Base-by-base conservation (phyloP, 129 eudicot genomes). In the Lonicera japonica region DNA sequence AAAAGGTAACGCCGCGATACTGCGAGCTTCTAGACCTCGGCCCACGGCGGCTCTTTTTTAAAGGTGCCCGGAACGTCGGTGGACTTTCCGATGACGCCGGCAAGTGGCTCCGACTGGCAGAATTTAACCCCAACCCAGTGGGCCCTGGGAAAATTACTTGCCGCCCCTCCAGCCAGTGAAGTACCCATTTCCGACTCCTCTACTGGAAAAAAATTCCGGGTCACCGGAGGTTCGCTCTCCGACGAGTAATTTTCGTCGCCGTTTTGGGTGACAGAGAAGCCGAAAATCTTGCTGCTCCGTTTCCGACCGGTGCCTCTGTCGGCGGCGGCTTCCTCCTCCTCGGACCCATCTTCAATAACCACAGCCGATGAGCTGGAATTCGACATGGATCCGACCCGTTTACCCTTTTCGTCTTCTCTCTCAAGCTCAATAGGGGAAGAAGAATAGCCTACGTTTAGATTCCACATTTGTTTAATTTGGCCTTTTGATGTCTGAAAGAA, bases 11-110 rank as follows among this genome's bases (percentile, higher is more conserved):
- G 15, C 99, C 99, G 11, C 99, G 88, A 60, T 92, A 92, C 65
- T 92, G 99, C 5, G 99, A 92, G 74, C 99, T 92, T 56, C 95
- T 70, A 39, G 99, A 92, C 79, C 99, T 70, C 9, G 99, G 99
- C 11, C 99, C 99, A 43, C 99, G 91, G 9, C 99, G 86, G 84
- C 96, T 87, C 74, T 92, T 91, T 76, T 87, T 92, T 7, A 72
- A 58, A 8, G 95, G 95, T 74, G n/a, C 71, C 96, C 0, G 88
- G 75, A 53, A 73, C 70, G 52, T 79, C 97, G 34, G 77, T 75
- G 70, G 70, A 68, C 59, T 72, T 77, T 69, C 45, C 77, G 54
- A 23, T 21, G 47, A 22, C 54, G 25, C 70, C 68, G 55, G 38
- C 61, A 4, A 60, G 73, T 16, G 85, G 65, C 39, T 85, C 79